Percentiles rank a stretch among this genome's conserved stretches.
Conservation (phyloP, 305 asterid species). For the Rubia peregrina region DNA sequence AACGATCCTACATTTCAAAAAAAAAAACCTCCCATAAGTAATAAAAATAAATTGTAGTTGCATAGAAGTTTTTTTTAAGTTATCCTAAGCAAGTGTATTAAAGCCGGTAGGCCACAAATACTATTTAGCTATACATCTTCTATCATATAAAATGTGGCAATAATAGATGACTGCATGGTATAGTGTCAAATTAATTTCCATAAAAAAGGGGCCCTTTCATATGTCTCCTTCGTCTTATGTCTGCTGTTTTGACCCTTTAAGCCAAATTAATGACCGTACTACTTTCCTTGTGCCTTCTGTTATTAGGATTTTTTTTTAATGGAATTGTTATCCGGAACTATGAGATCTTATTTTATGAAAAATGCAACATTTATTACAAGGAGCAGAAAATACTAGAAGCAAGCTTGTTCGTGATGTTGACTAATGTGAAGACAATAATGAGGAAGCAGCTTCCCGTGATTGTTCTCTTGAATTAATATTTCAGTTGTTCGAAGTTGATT, state of each 20-base stretch:
- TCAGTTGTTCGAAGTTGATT: neutral
- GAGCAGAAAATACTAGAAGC: neutral
- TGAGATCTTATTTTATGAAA: neutral
- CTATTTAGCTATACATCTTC: neutral
- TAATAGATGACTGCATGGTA: no score
- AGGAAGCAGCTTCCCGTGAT: neutral
- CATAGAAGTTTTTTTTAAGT: no score
- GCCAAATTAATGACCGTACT: neutral
- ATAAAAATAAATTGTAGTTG: no score
- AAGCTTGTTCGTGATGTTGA: neutral
- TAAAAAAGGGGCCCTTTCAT: neutral
- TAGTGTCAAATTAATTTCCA: no score
- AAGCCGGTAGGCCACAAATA: conserved; percentile 13
- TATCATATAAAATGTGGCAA: no score
- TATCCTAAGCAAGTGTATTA: conserved; percentile 7
- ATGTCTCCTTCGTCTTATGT: neutral
- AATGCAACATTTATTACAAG: neutral
- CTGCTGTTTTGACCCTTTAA: conserved; percentile 6
- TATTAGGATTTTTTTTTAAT: neutral
- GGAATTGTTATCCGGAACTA: no score
- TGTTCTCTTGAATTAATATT: neutral
- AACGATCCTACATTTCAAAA: no score
- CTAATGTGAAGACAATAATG: neutral
- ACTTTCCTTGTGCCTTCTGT: neutral
- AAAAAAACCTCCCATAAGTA: no score